Evolutionary conservation across 129 eudicot genomes (phyloP).

Genomic region (Helianthus tuberosus): DNA sequence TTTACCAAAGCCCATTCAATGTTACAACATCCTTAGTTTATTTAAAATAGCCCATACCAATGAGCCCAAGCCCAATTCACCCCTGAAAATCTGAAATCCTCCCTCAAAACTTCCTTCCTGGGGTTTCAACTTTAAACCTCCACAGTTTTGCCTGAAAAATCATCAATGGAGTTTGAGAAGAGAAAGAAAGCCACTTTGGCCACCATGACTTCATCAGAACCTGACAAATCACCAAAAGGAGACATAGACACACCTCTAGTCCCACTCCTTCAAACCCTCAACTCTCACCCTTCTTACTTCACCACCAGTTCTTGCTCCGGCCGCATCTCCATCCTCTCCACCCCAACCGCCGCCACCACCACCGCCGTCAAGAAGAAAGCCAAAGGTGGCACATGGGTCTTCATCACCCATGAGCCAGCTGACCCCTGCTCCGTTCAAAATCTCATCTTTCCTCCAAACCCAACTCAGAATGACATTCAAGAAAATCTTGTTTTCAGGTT

Average conservation of each 20-base stretch:
- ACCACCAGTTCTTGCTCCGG: constrained; percentile 99
- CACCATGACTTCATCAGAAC: constrained; percentile 58
- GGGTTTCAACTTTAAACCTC: too few species aligned
- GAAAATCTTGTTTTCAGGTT: constrained; percentile 65
- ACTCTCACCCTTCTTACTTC: constrained; percentile 77
- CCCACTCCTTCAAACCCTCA: constrained; percentile 69
- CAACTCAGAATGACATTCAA: constrained; percentile 26
- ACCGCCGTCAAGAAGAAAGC: constrained; percentile 66
- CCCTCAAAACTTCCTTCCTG: too few species aligned
- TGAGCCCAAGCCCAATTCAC: constrained; percentile 36
- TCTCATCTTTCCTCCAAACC: constrained; percentile 48
- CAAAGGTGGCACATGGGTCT: constrained; percentile 87
- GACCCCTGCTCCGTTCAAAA: constrained; percentile 44
- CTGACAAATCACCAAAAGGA: constrained; percentile 97
- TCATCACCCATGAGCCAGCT: constrained; percentile 73
- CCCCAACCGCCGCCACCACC: constrained; percentile 45
- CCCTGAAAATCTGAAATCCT: too few species aligned
- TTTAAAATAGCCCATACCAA: constrained; percentile 7
- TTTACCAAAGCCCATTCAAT: not conserved
- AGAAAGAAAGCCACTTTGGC: constrained; percentile 64
- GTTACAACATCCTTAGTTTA: too few species aligned
- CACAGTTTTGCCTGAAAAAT: constrained; percentile 25
- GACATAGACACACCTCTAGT: constrained; percentile 65
- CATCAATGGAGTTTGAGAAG: constrained; percentile 69
- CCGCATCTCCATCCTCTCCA: constrained; percentile 90